phyloP scores from a whole-genome alignment of 306 rosid species.

The Vicia villosa region DNA sequence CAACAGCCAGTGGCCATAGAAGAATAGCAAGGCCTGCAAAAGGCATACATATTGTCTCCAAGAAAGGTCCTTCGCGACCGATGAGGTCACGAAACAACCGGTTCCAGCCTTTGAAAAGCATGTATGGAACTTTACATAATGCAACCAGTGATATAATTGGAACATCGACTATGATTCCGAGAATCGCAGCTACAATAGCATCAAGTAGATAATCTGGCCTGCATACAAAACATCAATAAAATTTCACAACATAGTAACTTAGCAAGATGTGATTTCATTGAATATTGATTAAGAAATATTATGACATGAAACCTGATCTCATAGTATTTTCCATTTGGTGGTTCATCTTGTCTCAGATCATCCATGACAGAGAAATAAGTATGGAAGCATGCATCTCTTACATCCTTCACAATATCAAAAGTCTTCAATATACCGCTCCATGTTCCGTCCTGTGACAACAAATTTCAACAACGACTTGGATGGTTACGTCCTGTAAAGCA shows the following conservation, averaged over 20 bases:
- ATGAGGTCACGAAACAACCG: constrained; percentile 92
- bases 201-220: constrained; percentile 73
- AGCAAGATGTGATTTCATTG: background rate
- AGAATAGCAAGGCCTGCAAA: constrained; percentile 92
- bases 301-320: constrained; percentile 69
- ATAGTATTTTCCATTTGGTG: constrained; percentile 56
- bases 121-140: constrained; percentile 67
- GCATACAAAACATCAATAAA: constrained; percentile 33
- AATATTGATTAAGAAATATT: background rate
- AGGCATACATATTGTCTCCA: constrained; percentile 96
- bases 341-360: constrained; percentile 55
- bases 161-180: constrained; percentile 73
- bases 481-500: background rate
- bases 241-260: background rate
- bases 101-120: constrained; percentile 96
- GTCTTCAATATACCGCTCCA: constrained; percentile 61
- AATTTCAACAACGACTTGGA: background rate
- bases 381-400: constrained; percentile 61
- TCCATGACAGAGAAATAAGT: constrained; percentile 75
- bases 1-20: constrained; percentile 94
- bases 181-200: constrained; percentile 59
- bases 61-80: constrained; percentile 99
- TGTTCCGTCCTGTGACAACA: constrained; percentile 75
- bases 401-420: constrained; percentile 66
- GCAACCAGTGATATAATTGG: constrained; percentile 72